Base-by-base conservation (phyloP, 306 rosid species). In the Trifolium fragiferum region DNA sequence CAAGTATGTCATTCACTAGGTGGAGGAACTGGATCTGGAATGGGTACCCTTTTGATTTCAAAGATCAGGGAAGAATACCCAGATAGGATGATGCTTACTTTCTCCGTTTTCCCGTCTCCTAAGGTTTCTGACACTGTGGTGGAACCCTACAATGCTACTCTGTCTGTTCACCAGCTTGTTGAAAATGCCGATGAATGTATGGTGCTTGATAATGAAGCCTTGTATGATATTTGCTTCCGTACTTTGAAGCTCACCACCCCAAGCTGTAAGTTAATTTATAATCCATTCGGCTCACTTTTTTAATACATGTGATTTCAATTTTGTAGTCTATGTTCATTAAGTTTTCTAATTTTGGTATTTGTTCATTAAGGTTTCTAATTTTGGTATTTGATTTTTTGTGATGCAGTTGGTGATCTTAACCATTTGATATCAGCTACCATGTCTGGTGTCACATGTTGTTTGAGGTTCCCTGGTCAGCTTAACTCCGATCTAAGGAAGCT, bases 11-110 rank as follows among this genome's bases (percentile, higher is more conserved):
- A 65, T 37, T 65, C 70, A 20, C n/a, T 65, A 1, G 70, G 70
- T 18, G 70, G 70, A 65, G 70, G 70, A 40, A 65, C 70, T 65
- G 70, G 70, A 12, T 65, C 70, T 65, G 70, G 70, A 20, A 65
- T 65, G 70, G 70, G 70, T 19, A 65, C 70, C 19, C 70, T 65
- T 11, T 13, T 65, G 19, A 65, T 65, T 65, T 65, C 70, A 18
- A 65, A 65, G 70, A 65, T 65, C 5, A 65, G 70, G 70, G 70
- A 65, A 40, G 70, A 65, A 3, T 65, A 65, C 35, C 70, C 70
- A 1, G 70, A 65, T 11, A 65, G 70, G 53, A 65, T 65, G 70
- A 65, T 65, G 70, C 51, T 65, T 19, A 65, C 70, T 65, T 65
- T 65, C 53, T 65, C 70, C 0, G 70, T 65, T 40, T 65, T 65